Conservation (phyloP, 169 alveolate genomes). For the Pseudocohnilembus persalinus region DNA sequence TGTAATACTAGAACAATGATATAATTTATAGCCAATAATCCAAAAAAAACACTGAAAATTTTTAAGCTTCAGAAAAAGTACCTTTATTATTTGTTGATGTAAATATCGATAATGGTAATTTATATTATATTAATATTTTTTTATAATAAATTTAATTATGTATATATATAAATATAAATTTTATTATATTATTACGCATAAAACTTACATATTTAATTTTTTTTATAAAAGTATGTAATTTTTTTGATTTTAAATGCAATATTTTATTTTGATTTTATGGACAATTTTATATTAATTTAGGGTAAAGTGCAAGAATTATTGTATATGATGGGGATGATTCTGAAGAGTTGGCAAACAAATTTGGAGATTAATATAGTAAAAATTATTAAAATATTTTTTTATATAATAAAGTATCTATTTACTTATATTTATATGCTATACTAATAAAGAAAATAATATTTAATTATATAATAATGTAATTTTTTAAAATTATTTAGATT, state of each 20-base stretch:
- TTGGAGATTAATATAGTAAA: conserved; percentile 56
- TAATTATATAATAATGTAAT: background rate
- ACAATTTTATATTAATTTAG: no score
- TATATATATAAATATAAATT: no score
- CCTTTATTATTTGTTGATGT: background rate
- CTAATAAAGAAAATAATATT: background rate
- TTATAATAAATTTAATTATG: no score
- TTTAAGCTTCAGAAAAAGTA: background rate
- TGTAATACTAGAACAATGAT: background rate
- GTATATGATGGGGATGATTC: conserved; percentile 78
- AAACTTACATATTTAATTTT: no score
- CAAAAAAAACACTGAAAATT: background rate
- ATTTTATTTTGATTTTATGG: no score
- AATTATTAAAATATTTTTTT: no score
- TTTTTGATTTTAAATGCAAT: background rate
- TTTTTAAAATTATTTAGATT: conserved; percentile 1
- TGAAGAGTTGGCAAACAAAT: conserved; percentile 69
- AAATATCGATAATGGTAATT: background rate
- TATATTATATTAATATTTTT: no score
- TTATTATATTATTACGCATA: no score
- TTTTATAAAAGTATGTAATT: background rate
- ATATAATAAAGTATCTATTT: no score
- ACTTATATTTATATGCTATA: no score
- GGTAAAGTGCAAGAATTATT: conserved; percentile 58
- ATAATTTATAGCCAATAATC: background rate